phyloP scores from a whole-genome alignment of 331 rosid species.

The Phaseolus coccineus region DNA sequence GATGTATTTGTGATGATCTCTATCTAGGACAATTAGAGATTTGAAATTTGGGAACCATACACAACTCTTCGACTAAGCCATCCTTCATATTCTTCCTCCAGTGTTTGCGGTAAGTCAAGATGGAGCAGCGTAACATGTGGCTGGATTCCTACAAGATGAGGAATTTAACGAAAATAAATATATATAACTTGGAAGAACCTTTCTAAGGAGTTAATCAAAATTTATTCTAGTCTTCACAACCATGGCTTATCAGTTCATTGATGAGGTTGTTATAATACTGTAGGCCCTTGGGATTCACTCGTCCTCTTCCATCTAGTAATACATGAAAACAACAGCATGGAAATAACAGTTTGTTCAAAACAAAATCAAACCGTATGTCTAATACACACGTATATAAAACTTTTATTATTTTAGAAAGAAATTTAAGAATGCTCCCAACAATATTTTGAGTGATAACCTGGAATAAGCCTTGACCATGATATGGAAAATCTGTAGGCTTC shows the following conservation, averaged over 20 bases:
- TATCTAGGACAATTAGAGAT: neutral
- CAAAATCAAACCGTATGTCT: neutral
- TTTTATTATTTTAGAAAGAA: no score
- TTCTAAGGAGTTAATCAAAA: neutral
- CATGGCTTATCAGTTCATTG: conserved; percentile 64
- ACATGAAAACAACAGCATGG: neutral
- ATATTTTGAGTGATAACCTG: no score
- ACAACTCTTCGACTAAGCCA: conserved; percentile 57
- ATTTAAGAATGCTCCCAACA: no score
- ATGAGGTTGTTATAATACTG: conserved; percentile 72
- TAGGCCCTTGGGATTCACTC: conserved; percentile 70
- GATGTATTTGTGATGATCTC: neutral
- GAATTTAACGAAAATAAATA: neutral
- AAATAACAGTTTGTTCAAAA: neutral
- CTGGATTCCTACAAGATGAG: conserved; percentile 56
- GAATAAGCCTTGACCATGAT: conserved; percentile 83
- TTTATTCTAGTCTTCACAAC: conserved; percentile 26
- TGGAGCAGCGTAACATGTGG: conserved; percentile 67
- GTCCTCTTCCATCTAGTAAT: conserved; percentile 72
- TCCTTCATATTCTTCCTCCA: conserved; percentile 71
- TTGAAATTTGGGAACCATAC: conserved; percentile 47
- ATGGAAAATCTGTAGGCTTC: conserved; percentile 80
- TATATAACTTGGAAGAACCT: neutral
- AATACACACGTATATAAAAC: no score
- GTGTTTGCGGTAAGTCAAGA: conserved; percentile 62